Percentiles rank a stretch among this genome's conserved stretches.
phyloP scores from a whole-genome alignment of 2,329 filamentous ascomycete species.

The Alternaria ventricosa region DNA sequence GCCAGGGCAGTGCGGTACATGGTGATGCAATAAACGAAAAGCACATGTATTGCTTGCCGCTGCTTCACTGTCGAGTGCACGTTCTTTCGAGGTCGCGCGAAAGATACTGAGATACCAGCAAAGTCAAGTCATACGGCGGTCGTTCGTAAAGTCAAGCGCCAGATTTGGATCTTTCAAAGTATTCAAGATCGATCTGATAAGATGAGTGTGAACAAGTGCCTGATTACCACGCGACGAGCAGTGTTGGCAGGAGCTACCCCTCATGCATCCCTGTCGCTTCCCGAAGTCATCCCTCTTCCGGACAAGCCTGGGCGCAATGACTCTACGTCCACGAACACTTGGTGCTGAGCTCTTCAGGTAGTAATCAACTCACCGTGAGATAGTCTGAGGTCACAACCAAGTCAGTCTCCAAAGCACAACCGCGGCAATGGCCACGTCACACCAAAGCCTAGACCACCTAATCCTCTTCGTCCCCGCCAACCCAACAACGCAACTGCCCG shows the following conservation, averaged over 20 bases:
- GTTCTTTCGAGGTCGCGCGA: not conserved
- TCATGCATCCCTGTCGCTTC: not conserved
- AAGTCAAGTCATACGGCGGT: not conserved
- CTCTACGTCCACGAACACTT: not conserved
- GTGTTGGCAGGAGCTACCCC: not conserved
- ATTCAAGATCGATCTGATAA: too few relatives aligned
- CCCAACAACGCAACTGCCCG: slow-evolving; percentile 52
- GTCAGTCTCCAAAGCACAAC: not conserved
- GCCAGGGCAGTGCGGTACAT: not conserved
- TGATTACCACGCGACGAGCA: not conserved
- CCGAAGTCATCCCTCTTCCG: not conserved
- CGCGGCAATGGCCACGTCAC: not conserved
- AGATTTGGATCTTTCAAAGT: too few relatives aligned
- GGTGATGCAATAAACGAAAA: not conserved
- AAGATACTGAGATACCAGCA: too few relatives aligned
- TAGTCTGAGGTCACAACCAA: too few relatives aligned
- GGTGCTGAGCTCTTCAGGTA: not conserved
- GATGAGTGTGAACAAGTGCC: too few relatives aligned
- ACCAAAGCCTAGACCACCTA: slow-evolving; percentile 65
- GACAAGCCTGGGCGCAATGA: not conserved
- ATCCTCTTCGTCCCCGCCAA: slow-evolving; percentile 67
- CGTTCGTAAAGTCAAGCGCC: not conserved
- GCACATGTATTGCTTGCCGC: not conserved
- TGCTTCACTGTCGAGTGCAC: not conserved
- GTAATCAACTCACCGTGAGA: not conserved